Conservation (phyloP, 2,329 filamentous ascomycete species). For the Chrysoporthe puriensis region DNA sequence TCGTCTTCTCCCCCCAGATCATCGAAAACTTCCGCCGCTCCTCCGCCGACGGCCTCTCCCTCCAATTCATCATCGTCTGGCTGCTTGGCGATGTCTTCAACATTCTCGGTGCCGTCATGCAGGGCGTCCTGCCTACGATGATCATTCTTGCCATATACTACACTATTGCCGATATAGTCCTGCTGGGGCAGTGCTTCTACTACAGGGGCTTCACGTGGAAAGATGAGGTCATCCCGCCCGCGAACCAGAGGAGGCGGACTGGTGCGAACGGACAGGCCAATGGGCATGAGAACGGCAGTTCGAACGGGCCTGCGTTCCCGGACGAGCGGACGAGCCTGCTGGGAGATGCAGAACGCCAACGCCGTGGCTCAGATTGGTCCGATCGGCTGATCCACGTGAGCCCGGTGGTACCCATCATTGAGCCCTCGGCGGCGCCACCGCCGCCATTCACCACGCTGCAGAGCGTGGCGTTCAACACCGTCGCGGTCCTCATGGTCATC, state of each 20-base stretch:
- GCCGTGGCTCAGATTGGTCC: constrained; percentile 59
- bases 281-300: constrained; percentile 8
- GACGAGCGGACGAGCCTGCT: constrained; percentile 60
- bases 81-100: constrained; percentile 95
- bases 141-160: constrained; percentile 94
- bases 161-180: constrained; percentile 85
- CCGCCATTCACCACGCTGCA: constrained; percentile 57
- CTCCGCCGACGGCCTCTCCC: constrained; percentile 84
- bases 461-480: constrained; percentile 71
- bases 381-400: constrained; percentile 68
- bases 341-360: constrained; percentile 46
- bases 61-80: constrained; percentile 94
- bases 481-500: constrained; percentile 80
- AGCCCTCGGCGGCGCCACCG: constrained; percentile 45
- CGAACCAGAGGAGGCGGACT: constrained; percentile 42
- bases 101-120: constrained; percentile 87
- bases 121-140: constrained; percentile 94
- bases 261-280: neutral
- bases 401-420: constrained; percentile 78
- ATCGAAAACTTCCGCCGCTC: constrained; percentile 88
- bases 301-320: constrained; percentile 32
- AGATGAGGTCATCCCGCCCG: constrained; percentile 52
- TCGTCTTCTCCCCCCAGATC: constrained; percentile 97
- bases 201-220: constrained; percentile 81
- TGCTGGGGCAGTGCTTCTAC: constrained; percentile 91